Conservation (phyloP, 1,139 yeast species). For the Casaregolazyma lundiana region DNA sequence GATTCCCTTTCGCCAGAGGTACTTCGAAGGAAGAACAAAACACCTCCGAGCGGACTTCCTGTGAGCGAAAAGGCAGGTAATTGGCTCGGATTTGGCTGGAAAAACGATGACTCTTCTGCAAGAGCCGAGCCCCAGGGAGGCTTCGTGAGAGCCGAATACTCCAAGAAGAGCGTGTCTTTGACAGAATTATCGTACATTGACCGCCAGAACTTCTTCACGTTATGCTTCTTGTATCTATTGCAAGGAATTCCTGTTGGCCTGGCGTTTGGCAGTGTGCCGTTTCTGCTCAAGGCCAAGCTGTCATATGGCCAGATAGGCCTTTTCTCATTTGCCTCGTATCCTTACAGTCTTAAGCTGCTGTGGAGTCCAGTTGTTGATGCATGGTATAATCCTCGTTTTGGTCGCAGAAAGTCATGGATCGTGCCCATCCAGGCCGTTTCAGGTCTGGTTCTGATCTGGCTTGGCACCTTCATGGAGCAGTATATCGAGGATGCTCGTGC, state of each 20-base stretch:
- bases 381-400: slow-evolving; percentile 58
- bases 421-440: slow-evolving; percentile 82
- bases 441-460: slow-evolving; percentile 57
- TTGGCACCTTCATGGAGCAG: slow-evolving; percentile 58
- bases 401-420: slow-evolving; percentile 91
- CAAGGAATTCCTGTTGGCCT: slow-evolving; percentile 97
- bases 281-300: slow-evolving; percentile 71
- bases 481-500: slow-evolving; percentile 49
- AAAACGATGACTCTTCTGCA: background rate
- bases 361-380: slow-evolving; percentile 99
- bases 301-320: slow-evolving; percentile 89
- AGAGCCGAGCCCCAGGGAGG: slow-evolving; percentile 11
- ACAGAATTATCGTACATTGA: slow-evolving; percentile 29
- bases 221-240: slow-evolving; percentile 68
- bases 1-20: slow-evolving; percentile 4
- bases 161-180: slow-evolving; percentile 14
- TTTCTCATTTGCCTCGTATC: slow-evolving; percentile 88
- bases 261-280: slow-evolving; percentile 95
- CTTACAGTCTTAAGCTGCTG: slow-evolving; percentile 81
- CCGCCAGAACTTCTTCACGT: slow-evolving; percentile 61
- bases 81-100: background rate
- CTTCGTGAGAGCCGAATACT: background rate
- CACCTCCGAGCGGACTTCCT: slow-evolving; percentile 8
- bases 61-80: slow-evolving; percentile 4
- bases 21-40: slow-evolving; percentile 6